Evolutionary conservation across 176 grass and related monocot species (phyloP).

Genomic region (Triticum aestivum): IWGSC_CS_RefSeq_v2.1 NC_057814.1:11138317-11138816

Average conservation of each 20-base stretch:
- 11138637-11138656: slow-evolving; percentile 4
- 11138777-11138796: slow-evolving; percentile 25
- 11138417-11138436: too few relatives aligned
- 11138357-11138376: background rate
- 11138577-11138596: background rate
- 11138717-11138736: background rate
- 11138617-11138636: background rate
- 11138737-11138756: background rate
- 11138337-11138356: background rate
- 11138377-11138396: background rate
- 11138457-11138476: too few relatives aligned
- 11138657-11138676: background rate
- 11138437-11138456: too few relatives aligned
- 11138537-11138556: too few relatives aligned
- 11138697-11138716: background rate
- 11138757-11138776: slow-evolving; percentile 1
- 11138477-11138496: too few relatives aligned
- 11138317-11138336: slow-evolving; percentile 39
- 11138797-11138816: slow-evolving; percentile 53
- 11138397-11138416: background rate
- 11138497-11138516: too few relatives aligned
- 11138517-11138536: too few relatives aligned
- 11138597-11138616: background rate
- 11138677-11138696: background rate
- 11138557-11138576: too few relatives aligned